Base-by-base conservation (phyloP, 2,329 filamentous ascomycete genomes). In the Hymenoscyphus fructigenus region DNA sequence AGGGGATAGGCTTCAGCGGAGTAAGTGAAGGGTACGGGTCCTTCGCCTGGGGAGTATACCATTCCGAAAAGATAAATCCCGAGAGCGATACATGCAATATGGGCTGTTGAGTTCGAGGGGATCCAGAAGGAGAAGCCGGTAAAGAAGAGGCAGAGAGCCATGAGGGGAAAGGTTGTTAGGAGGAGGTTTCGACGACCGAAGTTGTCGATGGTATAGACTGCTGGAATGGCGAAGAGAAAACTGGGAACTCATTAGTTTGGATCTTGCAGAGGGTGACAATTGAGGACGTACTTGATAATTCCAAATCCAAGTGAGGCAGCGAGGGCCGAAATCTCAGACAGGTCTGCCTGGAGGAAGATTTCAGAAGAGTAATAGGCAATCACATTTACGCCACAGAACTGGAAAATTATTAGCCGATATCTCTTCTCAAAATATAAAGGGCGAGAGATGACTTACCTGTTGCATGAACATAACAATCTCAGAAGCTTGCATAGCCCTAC, bases 391-490 rank as follows among this genome's bases (percentile, higher is more conserved):
- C 57, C 59, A 38, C 57, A 63, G 34, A 63, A 65, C 63, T 62
- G 5, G 34, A 20, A 23, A 10, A 26, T 26, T 50, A 23, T 50
- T 23, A 50, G 44, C 44, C 20, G 10, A 23, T 10, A 50, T 26
- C 17, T 12, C 7, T 57, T 57, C 20, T 9, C 20, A 56, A 28
- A 56, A 17, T 2, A 6, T 26, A 2, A 56, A 14, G 23, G 9
- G 23, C 12, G 9, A 10, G 53, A 23, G 44, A 50, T 6, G n/a
- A 23, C 68, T 62, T 67, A 81, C 82, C 74, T 89, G 86, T 70
- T 90, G 87, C 82, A 88, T 84, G 67, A 88, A 88, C 86, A 89
- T 89, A 65, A 88, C 85, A 53, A 88, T 82, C 71, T 87, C 80
- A 0, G 84, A 86, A 1, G 85, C 86, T 17, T 86, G 70, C 77